Base-by-base conservation (phyloP, 352 stramenopile species). In the Plasmopara viticola region DNA sequence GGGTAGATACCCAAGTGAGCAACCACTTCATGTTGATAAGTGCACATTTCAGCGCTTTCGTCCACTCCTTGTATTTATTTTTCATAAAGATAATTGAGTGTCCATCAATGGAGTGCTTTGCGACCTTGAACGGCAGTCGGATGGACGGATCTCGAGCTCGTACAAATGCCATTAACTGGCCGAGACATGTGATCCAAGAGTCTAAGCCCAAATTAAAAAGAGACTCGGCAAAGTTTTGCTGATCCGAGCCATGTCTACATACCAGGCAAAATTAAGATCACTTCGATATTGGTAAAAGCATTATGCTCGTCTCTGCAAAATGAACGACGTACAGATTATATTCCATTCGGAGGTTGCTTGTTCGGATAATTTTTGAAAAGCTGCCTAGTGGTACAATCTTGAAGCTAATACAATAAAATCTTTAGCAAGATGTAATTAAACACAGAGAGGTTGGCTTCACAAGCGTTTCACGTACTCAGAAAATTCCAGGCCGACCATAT, bases 21-120 rank as follows among this genome's bases (percentile, higher is more conserved):
- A 94, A 49, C 84, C 84, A 94, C 54, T 90, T 90, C 25, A 93
- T 66, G 60, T 93, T 86, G 28, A 83, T 93, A 25, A 94, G 69
- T 41, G 78, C 80, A 55, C 86, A 89, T 58, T 90, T 92, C 49
- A 88, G 65, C 30, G 82, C 84, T 53, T 92, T 91, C 15, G 85
- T 93, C 85, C 85, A 95, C 57, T 90, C 75, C 39, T 69, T 74
- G 44, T 87, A 71, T 40, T 90, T 86, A 61, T 90, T 84, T 63
- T 83, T 85, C n/a, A 89, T 48, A 30, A 77, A 94, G 9, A 90
- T 57, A 29, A 94, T 58, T 10, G 78, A 90, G 41, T 80, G 71
- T 4, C 76, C 72, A 15, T 76, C 78, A 47, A 95, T 73, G 7
- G 72, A 74, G 56, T 85, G 72, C 57, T 84, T 86, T 2, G 70